These are phyloP conservation scores for Tuber calosporum DNA, from an alignment of 495 filamentous ascomycete genomes.

Conservation along the genomic window DNA sequence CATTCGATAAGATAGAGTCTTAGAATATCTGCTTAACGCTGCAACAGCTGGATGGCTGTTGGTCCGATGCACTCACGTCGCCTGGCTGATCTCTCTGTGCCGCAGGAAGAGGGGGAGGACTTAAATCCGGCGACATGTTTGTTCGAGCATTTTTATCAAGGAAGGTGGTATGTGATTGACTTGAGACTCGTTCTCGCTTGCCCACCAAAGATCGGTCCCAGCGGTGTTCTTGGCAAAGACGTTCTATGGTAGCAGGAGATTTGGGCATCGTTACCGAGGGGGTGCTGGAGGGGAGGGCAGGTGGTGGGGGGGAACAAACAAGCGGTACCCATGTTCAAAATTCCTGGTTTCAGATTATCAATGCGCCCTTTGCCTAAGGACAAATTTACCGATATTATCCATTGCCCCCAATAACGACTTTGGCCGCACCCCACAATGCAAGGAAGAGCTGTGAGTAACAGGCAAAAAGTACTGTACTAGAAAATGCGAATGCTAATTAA, in stretches of 20 bases:
- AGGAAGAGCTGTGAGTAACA: too few relatives aligned
- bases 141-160: not conserved
- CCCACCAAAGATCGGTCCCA: not conserved
- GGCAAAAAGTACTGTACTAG: too few relatives aligned
- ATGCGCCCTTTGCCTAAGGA: not conserved
- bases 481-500: too few relatives aligned
- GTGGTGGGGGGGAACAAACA: not conserved
- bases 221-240: not conserved
- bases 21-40: not conserved
- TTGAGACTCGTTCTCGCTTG: not conserved
- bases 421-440: not conserved
- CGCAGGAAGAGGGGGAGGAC: not conserved
- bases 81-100: not conserved
- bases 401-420: not conserved
- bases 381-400: not conserved
- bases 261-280: not conserved
- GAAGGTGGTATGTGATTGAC: too few relatives aligned
- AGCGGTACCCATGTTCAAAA: not conserved
- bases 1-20: not conserved
- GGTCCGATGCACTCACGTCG: not conserved
- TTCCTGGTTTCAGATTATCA: not conserved
- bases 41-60: not conserved
- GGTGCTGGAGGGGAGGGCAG: too few relatives aligned
- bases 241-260: not conserved
- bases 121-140: not conserved